These are phyloP conservation scores for Cucurbita argyrosperma DNA, from an alignment of 306 rosid species.

Conservation along the genomic window DNA sequence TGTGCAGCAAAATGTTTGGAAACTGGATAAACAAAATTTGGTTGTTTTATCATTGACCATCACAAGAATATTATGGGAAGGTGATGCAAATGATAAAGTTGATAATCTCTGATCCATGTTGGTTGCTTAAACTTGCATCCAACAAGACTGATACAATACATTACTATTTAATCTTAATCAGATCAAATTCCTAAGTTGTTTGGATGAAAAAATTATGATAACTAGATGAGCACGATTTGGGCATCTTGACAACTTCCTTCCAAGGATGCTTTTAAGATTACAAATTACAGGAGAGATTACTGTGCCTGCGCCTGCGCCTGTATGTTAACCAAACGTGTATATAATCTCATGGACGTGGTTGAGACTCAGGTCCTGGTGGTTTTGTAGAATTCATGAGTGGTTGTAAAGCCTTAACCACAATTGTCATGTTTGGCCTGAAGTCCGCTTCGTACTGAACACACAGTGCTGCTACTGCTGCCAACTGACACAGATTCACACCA, in stretches of 20 bases:
- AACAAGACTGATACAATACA: not conserved
- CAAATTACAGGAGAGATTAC: conserved; percentile 11
- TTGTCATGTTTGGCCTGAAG: conserved; percentile 93
- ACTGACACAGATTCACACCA: conserved; percentile 27
- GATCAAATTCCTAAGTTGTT: not conserved
- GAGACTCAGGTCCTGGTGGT: conserved; percentile 60
- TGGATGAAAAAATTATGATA: not conserved
- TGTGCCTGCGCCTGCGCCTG: not conserved
- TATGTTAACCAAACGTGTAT: conserved; percentile 5
- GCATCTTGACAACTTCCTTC: conserved; percentile 1
- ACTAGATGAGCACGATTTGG: conserved; percentile 4
- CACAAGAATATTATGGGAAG: too few relatives aligned
- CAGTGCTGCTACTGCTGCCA: conserved; percentile 97
- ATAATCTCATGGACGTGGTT: conserved; percentile 24
- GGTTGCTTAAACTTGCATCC: too few relatives aligned
- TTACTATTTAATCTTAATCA: conserved; percentile 1
- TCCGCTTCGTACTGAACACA: conserved; percentile 99
- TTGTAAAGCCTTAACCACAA: conserved; percentile 91
- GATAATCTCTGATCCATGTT: too few relatives aligned
- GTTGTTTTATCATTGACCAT: too few relatives aligned
- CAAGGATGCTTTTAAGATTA: not conserved
- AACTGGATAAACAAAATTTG: too few relatives aligned
- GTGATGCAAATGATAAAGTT: too few relatives aligned
- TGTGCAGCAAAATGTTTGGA: too few relatives aligned
- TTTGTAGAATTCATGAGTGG: conserved; percentile 80